Percentiles rank a stretch among this genome's conserved stretches.
These are phyloP conservation scores for Capillidium rhysosporum DNA, from an alignment of 371 early-diverging fungal species.

Conservation along the genomic window DNA sequence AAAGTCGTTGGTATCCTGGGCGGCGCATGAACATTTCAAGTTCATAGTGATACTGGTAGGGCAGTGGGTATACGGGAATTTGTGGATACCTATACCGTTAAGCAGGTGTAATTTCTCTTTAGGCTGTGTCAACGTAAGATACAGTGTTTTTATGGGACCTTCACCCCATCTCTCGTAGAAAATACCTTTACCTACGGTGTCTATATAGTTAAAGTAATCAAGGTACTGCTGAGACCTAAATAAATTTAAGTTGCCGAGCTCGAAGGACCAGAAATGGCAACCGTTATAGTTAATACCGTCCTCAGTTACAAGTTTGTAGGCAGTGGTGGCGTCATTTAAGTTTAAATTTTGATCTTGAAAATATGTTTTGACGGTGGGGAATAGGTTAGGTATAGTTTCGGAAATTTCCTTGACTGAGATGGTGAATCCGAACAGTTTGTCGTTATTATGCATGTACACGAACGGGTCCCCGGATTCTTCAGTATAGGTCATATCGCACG, in stretches of 20 bases:
- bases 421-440: constrained; percentile 68
- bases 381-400: constrained; percentile 62
- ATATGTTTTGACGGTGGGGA: constrained; percentile 14
- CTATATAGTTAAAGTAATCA: constrained; percentile 65
- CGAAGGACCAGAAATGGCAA: constrained; percentile 97
- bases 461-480: constrained; percentile 56
- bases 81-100: constrained; percentile 24
- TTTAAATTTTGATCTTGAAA: background rate
- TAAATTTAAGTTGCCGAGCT: constrained; percentile 69
- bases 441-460: constrained; percentile 53
- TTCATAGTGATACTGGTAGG: background rate
- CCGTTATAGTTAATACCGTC: background rate
- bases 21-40: background rate
- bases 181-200: constrained; percentile 61
- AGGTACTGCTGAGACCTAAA: constrained; percentile 45
- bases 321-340: background rate
- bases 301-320: background rate
- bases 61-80: constrained; percentile 6
- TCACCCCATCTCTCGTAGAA: constrained; percentile 73
- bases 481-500: constrained; percentile 65
- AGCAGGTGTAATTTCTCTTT: constrained; percentile 21
- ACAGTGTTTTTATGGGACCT: constrained; percentile 31
- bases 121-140: constrained; percentile 18
- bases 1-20: background rate
- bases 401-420: constrained; percentile 55